Percentiles rank a stretch among this genome's conserved stretches.
Evolutionary conservation across 1,139 yeast species (phyloP).

Genomic region (Debaryomyces sp.): DNA sequence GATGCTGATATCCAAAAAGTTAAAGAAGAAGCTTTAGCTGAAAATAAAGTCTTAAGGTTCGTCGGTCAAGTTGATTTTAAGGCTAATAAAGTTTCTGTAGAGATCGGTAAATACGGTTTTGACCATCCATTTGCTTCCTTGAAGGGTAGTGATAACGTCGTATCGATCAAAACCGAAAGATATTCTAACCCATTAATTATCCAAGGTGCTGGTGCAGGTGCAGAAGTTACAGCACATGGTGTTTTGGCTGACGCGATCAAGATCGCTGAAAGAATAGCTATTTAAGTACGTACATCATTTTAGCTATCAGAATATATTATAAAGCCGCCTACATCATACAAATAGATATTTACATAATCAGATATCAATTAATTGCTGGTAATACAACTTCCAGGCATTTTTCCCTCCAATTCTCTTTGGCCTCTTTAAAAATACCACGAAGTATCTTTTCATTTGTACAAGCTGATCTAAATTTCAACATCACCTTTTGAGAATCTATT

Average conservation of each 20-base stretch:
- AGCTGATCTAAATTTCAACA: conserved; percentile 65
- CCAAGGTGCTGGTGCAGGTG: conserved; percentile 99
- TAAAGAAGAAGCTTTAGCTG: conserved; percentile 78
- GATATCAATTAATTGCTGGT: conserved; percentile 18
- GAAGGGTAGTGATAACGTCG: conserved; percentile 94
- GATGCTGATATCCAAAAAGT: conserved; percentile 78
- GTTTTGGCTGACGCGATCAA: conserved; percentile 91
- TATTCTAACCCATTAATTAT: conserved; percentile 89
- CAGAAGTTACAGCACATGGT: conserved; percentile 98
- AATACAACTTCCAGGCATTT: conserved; percentile 23
- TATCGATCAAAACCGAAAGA: conserved; percentile 87
- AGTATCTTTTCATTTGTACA: conserved; percentile 58
- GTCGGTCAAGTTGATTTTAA: conserved; percentile 88
- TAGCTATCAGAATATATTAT: background rate
- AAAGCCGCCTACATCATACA: no score
- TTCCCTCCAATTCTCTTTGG: conserved; percentile 51
- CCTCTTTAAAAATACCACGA: conserved; percentile 58
- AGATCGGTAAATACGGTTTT: conserved; percentile 78
- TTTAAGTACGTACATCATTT: conserved; percentile 16
- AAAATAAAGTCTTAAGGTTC: conserved; percentile 86
- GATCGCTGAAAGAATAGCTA: conserved; percentile 81
- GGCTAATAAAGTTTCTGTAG: conserved; percentile 72
- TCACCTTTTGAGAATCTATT: conserved; percentile 71
- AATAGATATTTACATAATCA: no score
- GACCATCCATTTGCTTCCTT: conserved; percentile 96